Percentiles rank a stretch among this genome's conserved stretches.
Evolutionary conservation across 306 rosid genomes (phyloP).

Genomic region (Notholithocarpus densiflorus): DNA sequence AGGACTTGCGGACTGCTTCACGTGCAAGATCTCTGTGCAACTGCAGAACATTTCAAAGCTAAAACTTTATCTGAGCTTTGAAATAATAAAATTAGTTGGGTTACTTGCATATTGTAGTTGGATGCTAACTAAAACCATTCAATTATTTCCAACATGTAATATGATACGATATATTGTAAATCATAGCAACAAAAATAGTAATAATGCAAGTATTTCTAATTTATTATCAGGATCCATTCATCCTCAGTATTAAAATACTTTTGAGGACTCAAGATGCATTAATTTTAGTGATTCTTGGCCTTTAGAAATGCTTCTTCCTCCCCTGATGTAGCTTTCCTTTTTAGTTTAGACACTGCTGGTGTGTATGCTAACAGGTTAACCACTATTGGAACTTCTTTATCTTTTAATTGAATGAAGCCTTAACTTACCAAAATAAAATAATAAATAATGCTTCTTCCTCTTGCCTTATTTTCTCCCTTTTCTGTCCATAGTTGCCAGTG

Average conservation of each 20-base stretch:
- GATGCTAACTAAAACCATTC: background rate
- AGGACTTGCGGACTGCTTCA: constrained; percentile 80
- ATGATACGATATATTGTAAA: too few relatives aligned
- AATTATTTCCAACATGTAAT: background rate
- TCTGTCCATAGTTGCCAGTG: background rate
- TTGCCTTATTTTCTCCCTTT: background rate
- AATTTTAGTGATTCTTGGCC: background rate
- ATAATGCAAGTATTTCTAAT: background rate
- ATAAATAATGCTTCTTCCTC: background rate
- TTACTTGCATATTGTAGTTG: background rate
- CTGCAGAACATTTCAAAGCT: constrained; percentile 35
- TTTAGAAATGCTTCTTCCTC: background rate
- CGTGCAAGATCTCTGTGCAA: constrained; percentile 79
- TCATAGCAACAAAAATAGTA: too few relatives aligned
- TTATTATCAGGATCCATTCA: background rate
- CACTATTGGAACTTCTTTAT: too few relatives aligned
- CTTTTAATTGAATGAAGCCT: too few relatives aligned
- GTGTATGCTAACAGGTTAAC: too few relatives aligned
- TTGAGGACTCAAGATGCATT: background rate
- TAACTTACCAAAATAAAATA: too few relatives aligned
- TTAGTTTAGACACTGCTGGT: too few relatives aligned
- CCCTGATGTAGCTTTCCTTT: too few relatives aligned
- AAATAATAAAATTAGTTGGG: background rate
- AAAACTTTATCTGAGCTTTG: background rate
- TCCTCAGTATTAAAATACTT: background rate